Evolutionary conservation across 2,329 filamentous ascomycete genomes (phyloP).

Genomic region (Fusarium oligoseptatum): DNA sequence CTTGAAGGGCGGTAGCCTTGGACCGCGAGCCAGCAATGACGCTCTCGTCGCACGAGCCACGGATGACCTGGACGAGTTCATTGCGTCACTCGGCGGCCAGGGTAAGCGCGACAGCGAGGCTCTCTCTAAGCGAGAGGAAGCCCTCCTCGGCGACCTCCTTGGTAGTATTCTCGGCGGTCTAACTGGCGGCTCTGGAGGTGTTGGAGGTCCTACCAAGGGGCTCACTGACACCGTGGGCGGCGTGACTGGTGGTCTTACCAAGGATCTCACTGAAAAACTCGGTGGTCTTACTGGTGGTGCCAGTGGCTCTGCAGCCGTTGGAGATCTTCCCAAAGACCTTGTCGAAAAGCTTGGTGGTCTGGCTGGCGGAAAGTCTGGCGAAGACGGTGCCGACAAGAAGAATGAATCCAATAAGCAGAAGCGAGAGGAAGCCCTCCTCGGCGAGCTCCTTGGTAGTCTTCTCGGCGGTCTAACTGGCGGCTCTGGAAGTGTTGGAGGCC

Average conservation of each 20-base stretch:
- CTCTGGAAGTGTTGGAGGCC: background rate
- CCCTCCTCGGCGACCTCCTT: background rate
- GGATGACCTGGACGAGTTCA: background rate
- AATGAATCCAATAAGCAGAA: background rate
- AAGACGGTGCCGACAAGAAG: background rate
- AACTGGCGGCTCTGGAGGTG: background rate
- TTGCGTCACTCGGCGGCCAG: background rate
- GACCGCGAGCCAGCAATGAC: background rate
- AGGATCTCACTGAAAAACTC: background rate
- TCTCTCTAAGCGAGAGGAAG: background rate
- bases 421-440: conserved; percentile 2
- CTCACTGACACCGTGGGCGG: background rate
- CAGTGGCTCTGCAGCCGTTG: background rate
- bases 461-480: background rate
- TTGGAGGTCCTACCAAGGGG: background rate
- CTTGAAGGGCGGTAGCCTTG: conserved; percentile 7
- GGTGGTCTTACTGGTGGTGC: background rate
- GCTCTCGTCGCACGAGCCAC: background rate
- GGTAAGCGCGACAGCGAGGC: background rate
- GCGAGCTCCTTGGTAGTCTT: background rate
- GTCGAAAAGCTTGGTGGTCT: background rate
- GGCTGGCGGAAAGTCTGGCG: background rate
- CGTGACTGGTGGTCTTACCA: background rate
- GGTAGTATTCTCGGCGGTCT: background rate
- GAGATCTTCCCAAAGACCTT: background rate